Percentiles rank a stretch among this genome's conserved stretches.
Evolutionary conservation across 176 grass and related monocot genomes (phyloP).

Genomic region (Zea mays): Zm-B73-REFERENCE-NAM-5.0 NC_050105.1:151110001-151110500

Average conservation of each 20-base stretch:
- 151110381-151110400: no score
- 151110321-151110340: not conserved
- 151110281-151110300: not conserved
- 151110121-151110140: not conserved
- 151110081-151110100: slow-evolving; percentile 10
- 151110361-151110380: no score
- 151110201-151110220: no score
- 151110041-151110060: no score
- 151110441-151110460: no score
- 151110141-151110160: not conserved
- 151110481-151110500: no score
- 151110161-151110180: not conserved
- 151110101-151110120: not conserved
- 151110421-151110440: no score
- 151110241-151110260: no score
- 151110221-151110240: not conserved
- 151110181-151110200: not conserved
- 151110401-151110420: no score
- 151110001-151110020: not conserved
- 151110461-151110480: no score
- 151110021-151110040: slow-evolving; percentile 11
- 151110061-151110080: no score
- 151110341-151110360: no score
- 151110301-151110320: not conserved
- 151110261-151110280: not conserved